Base-by-base conservation (phyloP, 1,284 basidiomycete species). In the Marasmius oreades region DNA sequence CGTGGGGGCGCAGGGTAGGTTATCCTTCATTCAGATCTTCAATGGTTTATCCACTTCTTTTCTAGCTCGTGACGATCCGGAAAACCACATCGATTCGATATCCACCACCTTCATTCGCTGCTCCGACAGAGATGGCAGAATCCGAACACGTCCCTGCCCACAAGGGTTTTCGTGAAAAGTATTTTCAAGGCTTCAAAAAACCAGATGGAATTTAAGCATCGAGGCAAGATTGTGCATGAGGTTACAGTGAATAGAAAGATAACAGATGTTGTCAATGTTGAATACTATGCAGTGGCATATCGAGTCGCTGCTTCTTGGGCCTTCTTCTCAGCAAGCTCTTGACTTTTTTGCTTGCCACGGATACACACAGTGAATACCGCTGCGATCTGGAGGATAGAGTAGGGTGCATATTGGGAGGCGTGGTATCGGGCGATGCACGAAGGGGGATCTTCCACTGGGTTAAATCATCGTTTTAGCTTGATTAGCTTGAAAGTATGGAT, bases 1-100 rank as follows among this genome's bases (percentile, higher is more conserved):
- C 88, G 37, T 99, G 96, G 96, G 94, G 94, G 2, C 79, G 96
- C 59, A 75, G 95, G 67, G 93, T 94, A 66, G 71, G 90, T 78
- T 47, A 23, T 24, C 52, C 14, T 46, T 31, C 26, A 22, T 54
- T 26, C 28, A 42, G 34, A 14, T 45, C 48, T 20, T 8, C 10
- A 16, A 54, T 20, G 18, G 18, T 36, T 12, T 26, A 10, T n/a
- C 51, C 34, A 36, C 22, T 34, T 16, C 39, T 26, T 46, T 20
- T 50, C 3, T 52, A 95, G 92, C 77, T 98, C 26, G 91, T 98
- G 55, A 98, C 95, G 8, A 88, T 98, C 67, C 84, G 84, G 57
- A 97, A 95, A 73, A 77, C 74, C 0, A 82, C 84, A 1, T 57
- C 69, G 12, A 66, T 75, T 51, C 69, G 71, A 28, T 82, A 78